phyloP scores from a whole-genome alignment of 352 stramenopile species.

The Phytophthora pinifolia region DNA sequence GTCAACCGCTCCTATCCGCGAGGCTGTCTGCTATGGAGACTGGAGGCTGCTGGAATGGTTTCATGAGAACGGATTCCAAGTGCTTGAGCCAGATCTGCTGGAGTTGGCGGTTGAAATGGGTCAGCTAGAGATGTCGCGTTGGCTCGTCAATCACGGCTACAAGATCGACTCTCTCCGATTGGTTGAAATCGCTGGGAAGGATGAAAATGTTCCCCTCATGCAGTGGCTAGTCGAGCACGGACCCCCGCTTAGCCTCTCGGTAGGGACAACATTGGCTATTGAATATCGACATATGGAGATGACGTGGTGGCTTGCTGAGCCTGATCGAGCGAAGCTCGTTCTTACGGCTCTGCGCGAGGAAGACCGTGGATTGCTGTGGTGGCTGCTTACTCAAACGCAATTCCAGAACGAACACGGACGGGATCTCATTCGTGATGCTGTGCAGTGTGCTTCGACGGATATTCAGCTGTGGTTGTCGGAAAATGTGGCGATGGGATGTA shows the following conservation, averaged over 20 bases:
- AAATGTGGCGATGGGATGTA: too few species aligned
- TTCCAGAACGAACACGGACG: background rate
- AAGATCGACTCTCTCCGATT: background rate
- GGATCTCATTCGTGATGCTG: background rate
- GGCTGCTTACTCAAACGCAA: background rate
- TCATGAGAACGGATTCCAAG: background rate
- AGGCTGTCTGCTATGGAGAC: background rate
- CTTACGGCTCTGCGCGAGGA: background rate
- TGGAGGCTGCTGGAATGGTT: slow-evolving; percentile 2
- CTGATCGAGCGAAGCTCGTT: background rate
- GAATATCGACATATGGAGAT: background rate
- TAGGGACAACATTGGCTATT: background rate
- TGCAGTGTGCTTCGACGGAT: too few species aligned
- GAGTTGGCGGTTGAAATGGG: background rate
- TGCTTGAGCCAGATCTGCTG: background rate
- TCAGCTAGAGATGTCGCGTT: background rate
- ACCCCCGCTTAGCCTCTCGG: background rate
- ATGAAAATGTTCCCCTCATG: background rate
- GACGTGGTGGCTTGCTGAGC: background rate
- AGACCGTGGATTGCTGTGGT: background rate
- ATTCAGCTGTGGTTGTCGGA: too few species aligned
- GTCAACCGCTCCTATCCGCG: background rate
- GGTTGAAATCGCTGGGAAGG: background rate
- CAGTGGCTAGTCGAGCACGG: background rate
- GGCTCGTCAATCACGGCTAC: background rate